Conservation (phyloP, 75 land plant genomes). For the Azolla pinnata region DNA sequence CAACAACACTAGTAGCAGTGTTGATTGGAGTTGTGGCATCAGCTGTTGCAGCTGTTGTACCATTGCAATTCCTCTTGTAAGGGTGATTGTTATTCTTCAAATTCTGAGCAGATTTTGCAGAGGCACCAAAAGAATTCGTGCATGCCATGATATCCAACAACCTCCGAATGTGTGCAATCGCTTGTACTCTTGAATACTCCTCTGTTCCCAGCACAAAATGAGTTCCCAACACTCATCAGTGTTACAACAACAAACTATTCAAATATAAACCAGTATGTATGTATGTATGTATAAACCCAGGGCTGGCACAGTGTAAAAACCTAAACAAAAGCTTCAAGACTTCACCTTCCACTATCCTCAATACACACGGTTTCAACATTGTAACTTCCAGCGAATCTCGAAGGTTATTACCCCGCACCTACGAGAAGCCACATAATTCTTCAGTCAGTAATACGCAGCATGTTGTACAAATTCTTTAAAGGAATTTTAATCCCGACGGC, state of each 20-base stretch:
- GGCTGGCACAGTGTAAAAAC: too few relatives aligned
- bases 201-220: conserved; percentile 28
- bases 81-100: too few relatives aligned
- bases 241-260: not conserved
- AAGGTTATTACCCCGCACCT: conserved; percentile 62
- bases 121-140: conserved; percentile 61
- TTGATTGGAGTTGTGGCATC: too few relatives aligned
- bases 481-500: too few relatives aligned
- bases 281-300: too few relatives aligned
- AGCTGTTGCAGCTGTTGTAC: too few relatives aligned
- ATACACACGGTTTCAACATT: conserved; percentile 65
- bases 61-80: too few relatives aligned
- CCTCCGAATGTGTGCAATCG: conserved; percentile 61
- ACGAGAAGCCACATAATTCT: conserved; percentile 3
- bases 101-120: conserved; percentile 21
- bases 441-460: not conserved
- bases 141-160: conserved; percentile 71
- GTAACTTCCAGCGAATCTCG: conserved; percentile 74
- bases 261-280: not conserved
- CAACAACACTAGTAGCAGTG: too few relatives aligned
- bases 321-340: too few relatives aligned
- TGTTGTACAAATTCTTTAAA: not conserved
- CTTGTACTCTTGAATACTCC: conserved; percentile 68
- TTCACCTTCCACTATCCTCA: conserved; percentile 71
- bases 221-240: not conserved